phyloP scores from a whole-genome alignment of 306 rosid species.

The Cucurbita pepo region DNA sequence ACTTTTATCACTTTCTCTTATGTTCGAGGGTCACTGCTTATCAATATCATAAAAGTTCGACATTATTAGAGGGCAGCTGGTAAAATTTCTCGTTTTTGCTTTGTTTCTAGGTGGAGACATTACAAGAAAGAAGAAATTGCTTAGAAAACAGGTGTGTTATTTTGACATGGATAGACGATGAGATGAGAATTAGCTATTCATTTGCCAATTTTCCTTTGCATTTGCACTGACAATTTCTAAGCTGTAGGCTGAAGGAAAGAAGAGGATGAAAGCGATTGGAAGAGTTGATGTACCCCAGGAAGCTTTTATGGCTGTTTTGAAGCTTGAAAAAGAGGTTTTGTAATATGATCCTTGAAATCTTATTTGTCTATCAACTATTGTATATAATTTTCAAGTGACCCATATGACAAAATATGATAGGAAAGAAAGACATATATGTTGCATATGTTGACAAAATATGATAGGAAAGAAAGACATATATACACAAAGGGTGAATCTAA shows the following conservation, averaged over 20 bases:
- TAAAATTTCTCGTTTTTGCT: not conserved
- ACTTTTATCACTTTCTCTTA: not conserved
- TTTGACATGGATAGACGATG: not conserved
- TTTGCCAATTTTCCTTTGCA: not conserved
- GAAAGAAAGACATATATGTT: no score
- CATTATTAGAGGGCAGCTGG: not conserved
- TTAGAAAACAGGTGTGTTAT: slow-evolving; percentile 51
- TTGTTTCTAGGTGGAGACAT: slow-evolving; percentile 64
- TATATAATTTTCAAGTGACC: not conserved
- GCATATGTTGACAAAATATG: no score
- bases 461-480: no score
- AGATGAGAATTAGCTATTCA: not conserved
- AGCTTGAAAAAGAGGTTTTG: slow-evolving; percentile 82
- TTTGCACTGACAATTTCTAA: not conserved
- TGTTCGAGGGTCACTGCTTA: not conserved
- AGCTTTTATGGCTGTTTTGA: slow-evolving; percentile 95
- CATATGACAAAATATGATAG: not conserved
- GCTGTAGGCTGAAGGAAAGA: slow-evolving; percentile 76
- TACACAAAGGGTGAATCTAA: no score
- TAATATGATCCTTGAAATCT: slow-evolving; percentile 12
- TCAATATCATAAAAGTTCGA: not conserved
- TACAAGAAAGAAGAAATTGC: slow-evolving; percentile 78
- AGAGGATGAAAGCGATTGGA: slow-evolving; percentile 85
- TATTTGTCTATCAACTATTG: not conserved
- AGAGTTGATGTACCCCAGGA: slow-evolving; percentile 94